Percentiles rank a stretch among this genome's conserved stretches.
These are phyloP conservation scores for Purpureocillium takamizusanense DNA, from an alignment of 2,329 filamentous ascomycete species.

Conservation along the genomic window DNA sequence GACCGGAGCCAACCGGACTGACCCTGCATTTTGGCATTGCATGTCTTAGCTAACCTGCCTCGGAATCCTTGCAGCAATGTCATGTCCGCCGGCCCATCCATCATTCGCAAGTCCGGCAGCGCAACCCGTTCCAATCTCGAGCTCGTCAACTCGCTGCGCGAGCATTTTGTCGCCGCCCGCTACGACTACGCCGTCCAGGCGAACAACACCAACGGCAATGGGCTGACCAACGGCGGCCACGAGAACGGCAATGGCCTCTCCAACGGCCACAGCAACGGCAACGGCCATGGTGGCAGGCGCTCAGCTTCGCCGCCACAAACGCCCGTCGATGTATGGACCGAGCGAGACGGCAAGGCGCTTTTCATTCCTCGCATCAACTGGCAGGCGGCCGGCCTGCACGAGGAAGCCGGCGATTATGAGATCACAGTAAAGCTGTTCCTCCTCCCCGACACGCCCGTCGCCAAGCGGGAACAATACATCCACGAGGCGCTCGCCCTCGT, in stretches of 20 bases:
- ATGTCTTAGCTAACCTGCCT: slow-evolving; percentile 1
- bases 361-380: slow-evolving; percentile 76
- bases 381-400: slow-evolving; percentile 59
- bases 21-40: slow-evolving; percentile 2
- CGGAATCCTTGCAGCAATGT: slow-evolving; percentile 52
- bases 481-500: slow-evolving; percentile 74
- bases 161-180: slow-evolving; percentile 51
- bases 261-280: slow-evolving; percentile 19
- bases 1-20: no score
- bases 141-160: slow-evolving; percentile 77
- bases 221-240: slow-evolving; percentile 21
- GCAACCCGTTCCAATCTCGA: slow-evolving; percentile 81
- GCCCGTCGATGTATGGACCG: slow-evolving; percentile 55
- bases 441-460: slow-evolving; percentile 59
- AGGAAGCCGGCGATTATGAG: slow-evolving; percentile 80
- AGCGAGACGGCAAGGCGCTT: slow-evolving; percentile 47
- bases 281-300: no score
- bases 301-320: slow-evolving; percentile 13
- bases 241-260: no score
- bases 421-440: slow-evolving; percentile 96
- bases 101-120: slow-evolving; percentile 68
- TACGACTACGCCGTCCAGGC: slow-evolving; percentile 18
- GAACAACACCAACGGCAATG: no score
- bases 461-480: slow-evolving; percentile 60
- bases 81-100: slow-evolving; percentile 73